Evolutionary conservation across 2,329 filamentous ascomycete species (phyloP).

Genomic region (Phoma sp.): DNA sequence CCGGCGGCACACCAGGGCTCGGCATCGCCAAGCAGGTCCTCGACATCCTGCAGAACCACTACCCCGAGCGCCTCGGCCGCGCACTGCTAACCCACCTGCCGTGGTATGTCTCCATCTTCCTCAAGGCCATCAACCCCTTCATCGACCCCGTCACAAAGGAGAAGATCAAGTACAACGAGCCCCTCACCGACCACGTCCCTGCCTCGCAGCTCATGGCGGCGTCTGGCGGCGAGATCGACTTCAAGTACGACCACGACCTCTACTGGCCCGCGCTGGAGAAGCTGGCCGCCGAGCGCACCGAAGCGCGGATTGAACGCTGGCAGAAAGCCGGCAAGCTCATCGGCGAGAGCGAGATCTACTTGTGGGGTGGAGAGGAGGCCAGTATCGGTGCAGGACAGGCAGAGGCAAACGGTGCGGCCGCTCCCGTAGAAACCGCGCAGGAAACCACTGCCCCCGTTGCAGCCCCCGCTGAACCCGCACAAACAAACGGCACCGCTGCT

Average conservation of each 20-base stretch:
- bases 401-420: background rate
- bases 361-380: conserved; percentile 70
- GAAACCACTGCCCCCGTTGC: background rate
- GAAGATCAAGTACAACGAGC: conserved; percentile 98
- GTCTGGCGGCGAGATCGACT: conserved; percentile 80
- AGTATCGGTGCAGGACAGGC: conserved; percentile 25
- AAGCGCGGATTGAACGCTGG: conserved; percentile 75
- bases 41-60: conserved; percentile 91
- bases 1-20: conserved; percentile 77
- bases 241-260: conserved; percentile 84
- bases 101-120: conserved; percentile 91
- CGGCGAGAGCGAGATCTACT: conserved; percentile 86
- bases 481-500: background rate
- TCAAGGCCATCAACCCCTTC: conserved; percentile 94
- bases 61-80: conserved; percentile 88
- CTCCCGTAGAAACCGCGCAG: background rate
- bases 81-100: conserved; percentile 92
- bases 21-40: conserved; percentile 83
- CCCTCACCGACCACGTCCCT: conserved; percentile 83
- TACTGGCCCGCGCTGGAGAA: conserved; percentile 90
- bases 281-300: conserved; percentile 71
- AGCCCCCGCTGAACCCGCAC: background rate
- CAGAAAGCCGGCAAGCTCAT: conserved; percentile 78
- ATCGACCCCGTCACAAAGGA: conserved; percentile 93
- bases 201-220: conserved; percentile 81